phyloP scores from a whole-genome alignment of 306 rosid species.

The Cercis canadensis region DNA sequence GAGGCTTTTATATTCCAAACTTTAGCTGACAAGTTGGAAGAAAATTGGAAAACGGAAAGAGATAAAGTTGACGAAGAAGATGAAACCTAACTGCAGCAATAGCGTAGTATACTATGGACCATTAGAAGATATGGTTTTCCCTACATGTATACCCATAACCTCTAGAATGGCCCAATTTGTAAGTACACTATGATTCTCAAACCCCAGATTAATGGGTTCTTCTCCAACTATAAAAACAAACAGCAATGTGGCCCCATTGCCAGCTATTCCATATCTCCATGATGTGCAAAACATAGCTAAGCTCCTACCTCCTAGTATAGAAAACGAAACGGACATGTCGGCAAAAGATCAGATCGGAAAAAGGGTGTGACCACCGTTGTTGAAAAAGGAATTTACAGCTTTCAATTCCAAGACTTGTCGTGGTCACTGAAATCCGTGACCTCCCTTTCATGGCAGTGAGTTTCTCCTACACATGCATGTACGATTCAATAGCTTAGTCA shows the following conservation, averaged over 20 bases:
- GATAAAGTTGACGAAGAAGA: neutral
- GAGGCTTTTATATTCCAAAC: too few relatives aligned
- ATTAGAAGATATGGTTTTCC: conserved; percentile 1
- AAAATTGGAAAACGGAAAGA: too few relatives aligned
- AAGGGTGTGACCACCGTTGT: conserved; percentile 19
- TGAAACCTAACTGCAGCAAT: neutral
- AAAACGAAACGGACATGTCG: conserved; percentile 27
- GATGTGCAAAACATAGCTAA: neutral
- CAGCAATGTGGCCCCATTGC: conserved; percentile 29
- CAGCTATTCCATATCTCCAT: conserved; percentile 28
- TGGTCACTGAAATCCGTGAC: neutral
- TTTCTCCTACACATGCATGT: neutral
- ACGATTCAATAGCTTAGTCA: too few relatives aligned
- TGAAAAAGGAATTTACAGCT: neutral
- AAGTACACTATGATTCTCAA: conserved; percentile 1
- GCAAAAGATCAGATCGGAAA: conserved; percentile 26
- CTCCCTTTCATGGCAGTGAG: conserved; percentile 15
- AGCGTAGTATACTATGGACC: conserved; percentile 14
- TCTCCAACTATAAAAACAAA: too few relatives aligned
- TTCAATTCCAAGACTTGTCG: too few relatives aligned
- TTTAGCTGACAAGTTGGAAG: neutral
- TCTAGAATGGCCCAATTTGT: conserved; percentile 23
- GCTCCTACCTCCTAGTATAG: neutral
- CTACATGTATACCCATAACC: conserved; percentile 22
- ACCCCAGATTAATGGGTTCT: conserved; percentile 8